A percentile compares a stretch with the other conserved stretches of the same genome.
These are phyloP conservation scores for Triticum urartu DNA, from an alignment of 176 grass and related monocot species.

Conservation along the genomic window DNA sequence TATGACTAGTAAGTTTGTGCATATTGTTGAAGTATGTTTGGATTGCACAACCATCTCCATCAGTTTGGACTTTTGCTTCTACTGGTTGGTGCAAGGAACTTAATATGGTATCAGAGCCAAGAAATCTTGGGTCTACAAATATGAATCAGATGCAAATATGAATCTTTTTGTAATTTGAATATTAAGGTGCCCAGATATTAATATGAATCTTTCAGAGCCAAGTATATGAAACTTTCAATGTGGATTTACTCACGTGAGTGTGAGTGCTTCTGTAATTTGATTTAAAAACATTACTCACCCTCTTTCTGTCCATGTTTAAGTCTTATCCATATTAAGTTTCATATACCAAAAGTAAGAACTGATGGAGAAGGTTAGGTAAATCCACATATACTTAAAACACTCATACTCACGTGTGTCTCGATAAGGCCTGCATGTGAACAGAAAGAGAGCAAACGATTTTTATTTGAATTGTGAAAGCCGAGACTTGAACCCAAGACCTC, in stretches of 20 bases:
- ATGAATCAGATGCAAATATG: too few species aligned
- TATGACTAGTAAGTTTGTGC: constrained; percentile 25
- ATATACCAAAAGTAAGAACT: not conserved
- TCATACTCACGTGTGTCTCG: not conserved
- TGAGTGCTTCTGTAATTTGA: not conserved
- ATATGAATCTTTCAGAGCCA: too few species aligned
- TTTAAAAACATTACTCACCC: not conserved
- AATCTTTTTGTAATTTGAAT: too few species aligned
- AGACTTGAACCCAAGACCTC: not conserved
- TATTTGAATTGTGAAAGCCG: not conserved
- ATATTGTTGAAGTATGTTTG: not conserved
- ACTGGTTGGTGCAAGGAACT: not conserved
- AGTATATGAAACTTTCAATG: too few species aligned
- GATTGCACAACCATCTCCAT: not conserved
- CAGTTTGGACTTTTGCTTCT: not conserved
- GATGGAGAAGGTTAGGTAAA: not conserved
- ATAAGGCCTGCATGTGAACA: not conserved
- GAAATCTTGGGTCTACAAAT: not conserved
- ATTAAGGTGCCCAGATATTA: too few species aligned
- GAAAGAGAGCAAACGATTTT: not conserved
- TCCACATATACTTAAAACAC: not conserved
- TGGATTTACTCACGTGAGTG: too few species aligned
- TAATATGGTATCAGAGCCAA: not conserved
- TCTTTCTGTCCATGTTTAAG: not conserved
- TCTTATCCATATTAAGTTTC: not conserved